Conservation (phyloP, 1,284 basidiomycete genomes). For the Rhizopogon hawkerae region DNA sequence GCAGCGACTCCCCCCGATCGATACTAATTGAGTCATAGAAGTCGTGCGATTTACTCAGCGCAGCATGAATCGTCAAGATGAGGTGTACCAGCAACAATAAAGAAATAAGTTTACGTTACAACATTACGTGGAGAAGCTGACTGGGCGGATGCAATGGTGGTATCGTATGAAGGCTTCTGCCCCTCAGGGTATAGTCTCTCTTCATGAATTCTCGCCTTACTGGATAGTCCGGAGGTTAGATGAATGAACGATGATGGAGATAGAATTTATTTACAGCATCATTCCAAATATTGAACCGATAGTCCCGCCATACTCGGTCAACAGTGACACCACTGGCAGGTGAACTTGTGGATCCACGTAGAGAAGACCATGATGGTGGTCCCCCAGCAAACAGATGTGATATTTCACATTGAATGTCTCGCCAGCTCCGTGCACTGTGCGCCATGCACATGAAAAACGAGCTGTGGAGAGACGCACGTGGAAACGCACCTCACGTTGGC, state of each 20-base stretch:
- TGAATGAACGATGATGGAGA: constrained; percentile 5
- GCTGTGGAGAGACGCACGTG: constrained; percentile 1
- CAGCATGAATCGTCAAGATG: constrained; percentile 10
- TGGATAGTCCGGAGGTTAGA: constrained; percentile 6
- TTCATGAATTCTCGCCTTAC: constrained; percentile 14
- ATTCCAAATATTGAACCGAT: constrained; percentile 53
- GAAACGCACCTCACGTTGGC: constrained; percentile 58
- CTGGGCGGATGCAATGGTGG: constrained; percentile 19
- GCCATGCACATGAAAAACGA: constrained; percentile 8
- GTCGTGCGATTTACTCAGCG: no score
- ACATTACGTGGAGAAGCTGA: constrained; percentile 19
- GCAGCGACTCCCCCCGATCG: no score
- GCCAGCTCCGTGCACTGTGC: constrained; percentile 54
- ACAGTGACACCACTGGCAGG: constrained; percentile 50
- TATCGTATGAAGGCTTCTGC: constrained; percentile 22
- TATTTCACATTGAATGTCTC: constrained; percentile 51
- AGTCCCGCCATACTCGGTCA: constrained; percentile 58
- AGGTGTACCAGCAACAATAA: constrained; percentile 12
- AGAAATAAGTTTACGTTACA: constrained; percentile 23
- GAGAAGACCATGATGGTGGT: constrained; percentile 23
- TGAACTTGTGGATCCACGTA: constrained; percentile 24
- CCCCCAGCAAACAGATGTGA: constrained; percentile 49
- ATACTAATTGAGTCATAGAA: no score
- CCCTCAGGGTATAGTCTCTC: constrained; percentile 19
- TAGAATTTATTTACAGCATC: constrained; percentile 27